Base-by-base conservation (phyloP, 768 basidiomycete species). In the Lactarius hatsudake region DNA sequence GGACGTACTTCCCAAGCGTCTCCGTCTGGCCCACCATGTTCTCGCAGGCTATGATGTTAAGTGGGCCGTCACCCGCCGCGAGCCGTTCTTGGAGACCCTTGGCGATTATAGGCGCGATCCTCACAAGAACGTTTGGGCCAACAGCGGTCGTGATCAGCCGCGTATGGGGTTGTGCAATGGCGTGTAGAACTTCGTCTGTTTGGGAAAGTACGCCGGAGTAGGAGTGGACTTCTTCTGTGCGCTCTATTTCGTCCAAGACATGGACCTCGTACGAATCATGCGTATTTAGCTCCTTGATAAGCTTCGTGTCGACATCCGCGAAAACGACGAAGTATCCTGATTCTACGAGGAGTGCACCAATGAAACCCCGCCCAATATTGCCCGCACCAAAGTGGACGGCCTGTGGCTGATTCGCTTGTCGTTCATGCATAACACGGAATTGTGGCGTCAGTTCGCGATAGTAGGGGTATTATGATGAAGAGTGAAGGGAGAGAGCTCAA, bases 41-140 rank as follows among this genome's bases (percentile, higher is more conserved):
- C 70, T 81, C 79, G 72, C 79, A 81, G 2, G 79, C 79, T 65
- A 81, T 77, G 51, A 80, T 68, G 64, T 79, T 79, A 9, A 80
- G 62, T 15, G 73, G 9, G 28, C 72, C 70, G 1, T 57, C 72
- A 20, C 66, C 67, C 8, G 68, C 71, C 20, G 66, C 61, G 51
- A 73, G 71, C 18, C 79, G 77, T 48, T 71, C 73, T 23, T 64
- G 68, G 56, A 80, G 68, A 8, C 78, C 79, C 58, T 73, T 66
- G 5, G 79, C 78, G 59, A 80, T 72, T 18, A 73, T 73, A 3
- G 72, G 75, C 0, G 78, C 79, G 45, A 80, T 76, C 64, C 75
- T 76, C 61, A 72, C 72, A 54, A 80, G 76, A 17, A 79, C 66
- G 57, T 69, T 62, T n/a, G 75, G 73, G 6, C 79, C 79, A 28